phyloP scores from a whole-genome alignment of 768 basidiomycete species.

The Pleurotus tuoliensis region DNA sequence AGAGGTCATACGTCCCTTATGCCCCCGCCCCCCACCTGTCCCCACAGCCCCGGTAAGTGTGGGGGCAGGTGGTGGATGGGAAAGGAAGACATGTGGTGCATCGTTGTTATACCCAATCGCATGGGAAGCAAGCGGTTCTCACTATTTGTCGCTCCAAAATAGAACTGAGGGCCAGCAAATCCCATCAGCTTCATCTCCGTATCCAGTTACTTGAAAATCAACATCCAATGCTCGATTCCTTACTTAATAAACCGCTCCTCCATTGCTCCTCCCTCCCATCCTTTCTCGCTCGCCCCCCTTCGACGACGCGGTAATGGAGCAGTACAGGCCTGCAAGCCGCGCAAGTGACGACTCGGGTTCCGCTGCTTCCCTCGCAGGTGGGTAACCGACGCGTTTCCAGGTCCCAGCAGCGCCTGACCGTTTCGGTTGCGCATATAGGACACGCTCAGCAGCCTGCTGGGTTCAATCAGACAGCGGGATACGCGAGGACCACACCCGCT shows the following conservation, averaged over 20 bases:
- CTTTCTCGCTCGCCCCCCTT: not conserved
- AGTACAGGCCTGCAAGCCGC: slow-evolving; percentile 27
- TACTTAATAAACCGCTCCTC: not conserved
- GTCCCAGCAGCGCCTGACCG: too few relatives aligned
- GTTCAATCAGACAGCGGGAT: slow-evolving; percentile 19
- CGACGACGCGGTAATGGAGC: slow-evolving; percentile 28
- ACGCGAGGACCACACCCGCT: slow-evolving; percentile 19
- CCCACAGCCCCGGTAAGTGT: too few relatives aligned
- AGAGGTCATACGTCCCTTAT: too few relatives aligned
- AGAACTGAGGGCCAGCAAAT: not conserved
- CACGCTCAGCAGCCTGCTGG: slow-evolving; percentile 31
- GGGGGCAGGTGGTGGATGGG: not conserved
- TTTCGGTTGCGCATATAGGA: slow-evolving; percentile 16
- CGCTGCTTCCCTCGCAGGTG: slow-evolving; percentile 31
- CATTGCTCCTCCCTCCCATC: not conserved
- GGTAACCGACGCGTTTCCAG: slow-evolving; percentile 5
- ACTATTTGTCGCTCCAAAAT: not conserved
- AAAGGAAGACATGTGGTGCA: not conserved
- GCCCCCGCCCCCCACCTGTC: too few relatives aligned
- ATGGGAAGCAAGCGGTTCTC: not conserved
- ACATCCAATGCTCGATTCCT: not conserved
- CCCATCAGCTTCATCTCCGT: not conserved
- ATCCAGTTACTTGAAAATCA: not conserved
- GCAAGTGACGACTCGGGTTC: slow-evolving; percentile 32
- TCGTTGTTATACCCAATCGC: not conserved